Base-by-base conservation (phyloP, 169 alveolate genomes). In the Ichthyophthirius multifiliis region DNA sequence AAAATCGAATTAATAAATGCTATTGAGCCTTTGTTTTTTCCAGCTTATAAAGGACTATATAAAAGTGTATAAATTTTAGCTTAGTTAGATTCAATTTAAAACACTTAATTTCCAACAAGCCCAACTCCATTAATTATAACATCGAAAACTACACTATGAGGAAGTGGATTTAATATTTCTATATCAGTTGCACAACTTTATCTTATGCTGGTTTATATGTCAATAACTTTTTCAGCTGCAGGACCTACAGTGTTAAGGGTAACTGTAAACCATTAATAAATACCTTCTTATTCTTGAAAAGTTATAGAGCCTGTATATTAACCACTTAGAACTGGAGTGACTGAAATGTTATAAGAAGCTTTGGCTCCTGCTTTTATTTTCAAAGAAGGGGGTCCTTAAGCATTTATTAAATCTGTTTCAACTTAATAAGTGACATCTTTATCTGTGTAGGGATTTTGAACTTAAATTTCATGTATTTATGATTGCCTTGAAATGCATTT, bases 231-330 rank as follows among this genome's bases (percentile, higher is more conserved):
- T 46, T 92, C 93, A 15, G 94, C 95, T 44, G 84, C 84, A 37
- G 94, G 95, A 32, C 93, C 84, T 43, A 89, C 94, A 5, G 97
- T 92, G 41, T 91, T 88, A 9, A 93, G 85, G 75, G 89, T 92
- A 12, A 93, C 92, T 30, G 97, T 93, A 79, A 89, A 93, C 97
- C 97, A 93, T 43, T 87, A 79, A 81, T 90, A 93, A 12, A 91
- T 82, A n/a, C 91, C 94, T 74, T 90, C 91, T 32, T 88, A 86
- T 46, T 93, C 84, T n/a, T 37, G 39, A 41, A 93, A 93, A 13
- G 94, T 93, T 5, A 93, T 93, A 43, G 94, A 86, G 10, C 83
- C 83, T 7, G 83, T 82, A 13, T 82, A 75, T 63, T 74, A 30
- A 2, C 83, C 83, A 74, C 73, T 34, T 34, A 74, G 27, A 4